Evolutionary conservation across 371 early-diverging fungal species (phyloP).

Genomic region (Umbelopsis sp.): DNA sequence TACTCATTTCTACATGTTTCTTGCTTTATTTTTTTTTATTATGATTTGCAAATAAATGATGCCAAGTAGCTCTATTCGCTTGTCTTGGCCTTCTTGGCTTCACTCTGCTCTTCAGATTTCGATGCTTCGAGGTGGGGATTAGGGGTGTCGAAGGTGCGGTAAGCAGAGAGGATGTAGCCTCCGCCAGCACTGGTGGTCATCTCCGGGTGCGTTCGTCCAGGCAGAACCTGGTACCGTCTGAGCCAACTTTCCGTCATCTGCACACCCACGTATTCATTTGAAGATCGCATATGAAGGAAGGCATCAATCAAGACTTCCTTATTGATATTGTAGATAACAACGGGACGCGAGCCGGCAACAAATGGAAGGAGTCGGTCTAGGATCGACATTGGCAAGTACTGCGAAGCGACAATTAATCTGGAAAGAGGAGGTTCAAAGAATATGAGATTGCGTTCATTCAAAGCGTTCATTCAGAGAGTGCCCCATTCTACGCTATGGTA

Average conservation of each 20-base stretch:
- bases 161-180: conserved; percentile 80
- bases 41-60: too few relatives aligned
- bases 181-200: conserved; percentile 90
- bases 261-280: conserved; percentile 73
- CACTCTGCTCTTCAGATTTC: neutral
- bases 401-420: conserved; percentile 82
- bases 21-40: too few relatives aligned
- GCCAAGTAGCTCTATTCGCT: neutral
- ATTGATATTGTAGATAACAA: conserved; percentile 81
- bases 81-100: conserved; percentile 8
- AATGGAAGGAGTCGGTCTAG: conserved; percentile 68
- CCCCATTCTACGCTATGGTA: neutral
- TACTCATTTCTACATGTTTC: too few relatives aligned
- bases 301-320: conserved; percentile 83
- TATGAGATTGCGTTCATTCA: neutral
- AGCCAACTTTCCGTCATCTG: conserved; percentile 89
- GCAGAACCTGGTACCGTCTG: conserved; percentile 87
- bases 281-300: conserved; percentile 72
- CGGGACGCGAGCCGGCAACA: conserved; percentile 80
- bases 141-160: conserved; percentile 61
- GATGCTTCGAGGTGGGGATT: neutral
- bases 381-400: conserved; percentile 72
- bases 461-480: too few relatives aligned
- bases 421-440: conserved; percentile 29
- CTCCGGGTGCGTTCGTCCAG: conserved; percentile 91